These are phyloP conservation scores for Cryphonectria parasitica DNA, from an alignment of 2,329 filamentous ascomycete species.

Conservation along the genomic window DNA sequence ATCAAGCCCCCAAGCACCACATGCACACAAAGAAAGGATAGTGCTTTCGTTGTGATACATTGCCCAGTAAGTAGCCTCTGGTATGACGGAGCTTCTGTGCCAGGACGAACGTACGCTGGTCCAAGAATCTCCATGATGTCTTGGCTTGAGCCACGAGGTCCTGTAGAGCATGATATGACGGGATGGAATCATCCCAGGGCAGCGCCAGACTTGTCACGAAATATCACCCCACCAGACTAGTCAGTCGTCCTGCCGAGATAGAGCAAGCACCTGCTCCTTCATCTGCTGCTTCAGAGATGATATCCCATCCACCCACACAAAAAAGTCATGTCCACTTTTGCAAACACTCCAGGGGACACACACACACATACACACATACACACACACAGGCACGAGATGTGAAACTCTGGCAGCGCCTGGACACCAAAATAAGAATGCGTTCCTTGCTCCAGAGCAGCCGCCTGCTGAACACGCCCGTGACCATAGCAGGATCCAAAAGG, in stretches of 20 bases:
- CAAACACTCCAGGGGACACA: neutral
- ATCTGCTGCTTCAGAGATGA: neutral
- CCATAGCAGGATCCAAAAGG: neutral
- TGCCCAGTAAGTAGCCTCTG: neutral
- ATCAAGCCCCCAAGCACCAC: neutral
- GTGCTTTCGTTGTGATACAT: neutral
- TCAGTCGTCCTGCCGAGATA: neutral
- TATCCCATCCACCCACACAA: neutral
- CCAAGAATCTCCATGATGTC: neutral
- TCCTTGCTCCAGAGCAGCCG: neutral
- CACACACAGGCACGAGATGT: neutral
- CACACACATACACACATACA: neutral
- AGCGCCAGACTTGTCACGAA: no score
- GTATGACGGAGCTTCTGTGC: neutral
- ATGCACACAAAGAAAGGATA: neutral
- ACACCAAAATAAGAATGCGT: neutral
- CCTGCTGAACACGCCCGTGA: neutral
- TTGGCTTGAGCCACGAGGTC: neutral
- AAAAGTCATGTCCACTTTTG: neutral
- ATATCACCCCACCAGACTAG: neutral
- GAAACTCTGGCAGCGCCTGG: neutral
- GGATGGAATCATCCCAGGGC: neutral
- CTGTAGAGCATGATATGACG: neutral
- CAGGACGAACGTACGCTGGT: conserved; percentile 3
- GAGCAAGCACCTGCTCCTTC: neutral